Percentiles rank a stretch among this genome's conserved stretches.
phyloP scores from a whole-genome alignment of 345 rosid genomes.

The Populus davidiana region DNA sequence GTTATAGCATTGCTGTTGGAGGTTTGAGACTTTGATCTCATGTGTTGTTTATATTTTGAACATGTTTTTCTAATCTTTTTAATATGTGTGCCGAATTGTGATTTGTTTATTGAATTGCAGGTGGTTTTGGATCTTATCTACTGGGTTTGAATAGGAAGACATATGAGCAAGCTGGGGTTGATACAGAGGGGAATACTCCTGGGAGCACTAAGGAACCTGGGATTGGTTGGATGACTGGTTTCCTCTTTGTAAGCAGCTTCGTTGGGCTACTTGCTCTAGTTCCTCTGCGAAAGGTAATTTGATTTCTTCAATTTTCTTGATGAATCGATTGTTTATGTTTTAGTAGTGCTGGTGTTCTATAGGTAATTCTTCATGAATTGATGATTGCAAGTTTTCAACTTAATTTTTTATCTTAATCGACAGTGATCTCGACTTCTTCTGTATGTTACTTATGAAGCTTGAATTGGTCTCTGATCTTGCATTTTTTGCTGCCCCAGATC shows the following conservation, averaged over 20 bases:
- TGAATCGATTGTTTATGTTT: neutral
- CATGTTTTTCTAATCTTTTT: neutral
- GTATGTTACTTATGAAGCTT: neutral
- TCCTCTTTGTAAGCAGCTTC: constrained; percentile 69
- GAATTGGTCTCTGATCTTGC: constrained; percentile 7
- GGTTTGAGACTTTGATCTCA: constrained; percentile 35
- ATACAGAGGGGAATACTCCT: constrained; percentile 63
- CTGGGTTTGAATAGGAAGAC: constrained; percentile 71
- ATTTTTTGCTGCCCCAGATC: constrained; percentile 42
- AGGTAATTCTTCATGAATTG: neutral
- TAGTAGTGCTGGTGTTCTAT: neutral
- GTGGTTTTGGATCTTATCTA: constrained; percentile 93
- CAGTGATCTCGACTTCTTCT: neutral
- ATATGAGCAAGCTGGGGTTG: constrained; percentile 61
- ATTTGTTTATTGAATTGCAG: constrained; percentile 31
- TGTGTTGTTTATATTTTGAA: neutral
- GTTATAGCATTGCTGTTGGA: constrained; percentile 87
- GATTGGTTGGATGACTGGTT: constrained; percentile 83
- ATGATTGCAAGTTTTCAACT: neutral
- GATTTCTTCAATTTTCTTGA: neutral
- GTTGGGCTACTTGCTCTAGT: constrained; percentile 82
- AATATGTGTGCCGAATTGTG: neutral
- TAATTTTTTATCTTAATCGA: neutral
- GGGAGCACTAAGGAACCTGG: constrained; percentile 74
- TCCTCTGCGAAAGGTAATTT: constrained; percentile 75